phyloP scores from a whole-genome alignment of 352 stramenopile species.

The Phytophthora chlamydospora region DNA sequence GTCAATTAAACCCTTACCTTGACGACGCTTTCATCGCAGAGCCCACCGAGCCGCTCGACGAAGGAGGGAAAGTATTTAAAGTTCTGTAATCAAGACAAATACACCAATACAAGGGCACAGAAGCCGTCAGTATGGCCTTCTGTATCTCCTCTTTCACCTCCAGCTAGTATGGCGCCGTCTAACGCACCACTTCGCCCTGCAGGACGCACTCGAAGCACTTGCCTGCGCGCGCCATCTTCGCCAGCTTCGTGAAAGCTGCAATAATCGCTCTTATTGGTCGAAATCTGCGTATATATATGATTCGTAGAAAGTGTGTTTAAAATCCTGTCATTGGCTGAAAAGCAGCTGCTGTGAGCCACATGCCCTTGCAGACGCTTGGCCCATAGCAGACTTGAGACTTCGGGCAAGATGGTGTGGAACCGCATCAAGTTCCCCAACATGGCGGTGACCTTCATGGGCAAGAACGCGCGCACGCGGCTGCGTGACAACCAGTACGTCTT shows the following conservation, averaged over 20 bases:
- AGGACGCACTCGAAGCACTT: conserved; percentile 87
- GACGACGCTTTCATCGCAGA: conserved; percentile 83
- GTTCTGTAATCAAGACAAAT: conserved; percentile 45
- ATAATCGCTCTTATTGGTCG: conserved; percentile 26
- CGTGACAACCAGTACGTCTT: conserved; percentile 92
- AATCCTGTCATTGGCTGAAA: conserved; percentile 14
- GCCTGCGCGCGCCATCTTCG: conserved; percentile 61
- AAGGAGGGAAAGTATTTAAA: conserved; percentile 86
- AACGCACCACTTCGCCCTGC: conserved; percentile 81
- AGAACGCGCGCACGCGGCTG: conserved; percentile 78
- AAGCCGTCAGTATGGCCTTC: neutral
- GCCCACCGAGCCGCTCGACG: conserved; percentile 73
- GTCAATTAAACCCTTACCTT: conserved; percentile 45
- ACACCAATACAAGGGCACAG: neutral
- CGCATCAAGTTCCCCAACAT: conserved; percentile 89
- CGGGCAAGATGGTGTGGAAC: conserved; percentile 81
- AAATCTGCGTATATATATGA: conserved; percentile 20
- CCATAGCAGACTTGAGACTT: conserved; percentile 1
- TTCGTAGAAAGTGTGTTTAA: conserved; percentile 18
- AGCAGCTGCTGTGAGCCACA: conserved; percentile 25
- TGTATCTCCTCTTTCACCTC: neutral
- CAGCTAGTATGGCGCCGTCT: neutral
- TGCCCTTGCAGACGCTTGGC: too few species aligned
- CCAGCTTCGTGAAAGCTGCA: neutral
- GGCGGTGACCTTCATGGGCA: conserved; percentile 87